phyloP scores from a whole-genome alignment of 1,284 basidiomycete genomes.

The Termitomyces sp. region DNA sequence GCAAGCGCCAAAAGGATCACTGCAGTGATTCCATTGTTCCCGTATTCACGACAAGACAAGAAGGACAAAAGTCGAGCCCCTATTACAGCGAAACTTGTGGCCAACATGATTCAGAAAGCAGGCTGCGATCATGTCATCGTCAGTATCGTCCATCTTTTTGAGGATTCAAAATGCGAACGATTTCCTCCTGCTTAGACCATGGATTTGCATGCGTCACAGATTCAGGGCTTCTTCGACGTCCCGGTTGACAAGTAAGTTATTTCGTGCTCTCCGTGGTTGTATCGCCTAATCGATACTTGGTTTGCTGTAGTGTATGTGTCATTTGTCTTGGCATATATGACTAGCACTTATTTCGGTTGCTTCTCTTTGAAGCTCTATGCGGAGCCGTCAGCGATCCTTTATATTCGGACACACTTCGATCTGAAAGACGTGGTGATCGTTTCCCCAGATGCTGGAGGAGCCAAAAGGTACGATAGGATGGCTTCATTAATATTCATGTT shows the following conservation, averaged over 20 bases:
- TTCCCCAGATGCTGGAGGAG: conserved; percentile 97
- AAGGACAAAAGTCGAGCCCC: conserved; percentile 99
- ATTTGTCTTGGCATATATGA: conserved; percentile 10
- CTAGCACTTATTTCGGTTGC: conserved; percentile 14
- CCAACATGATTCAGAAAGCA: conserved; percentile 97
- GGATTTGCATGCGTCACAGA: conserved; percentile 97
- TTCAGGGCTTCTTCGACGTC: conserved; percentile 99
- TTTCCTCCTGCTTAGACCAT: conserved; percentile 66
- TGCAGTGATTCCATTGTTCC: conserved; percentile 92
- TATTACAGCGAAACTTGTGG: conserved; percentile 97
- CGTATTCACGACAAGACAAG: conserved; percentile 96
- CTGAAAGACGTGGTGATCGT: conserved; percentile 91
- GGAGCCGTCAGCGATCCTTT: conserved; percentile 94
- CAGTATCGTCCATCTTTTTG: conserved; percentile 34
- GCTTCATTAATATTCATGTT: conserved; percentile 24
- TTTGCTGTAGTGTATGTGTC: conserved; percentile 20
- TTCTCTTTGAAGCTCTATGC: conserved; percentile 74
- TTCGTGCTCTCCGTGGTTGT: background rate
- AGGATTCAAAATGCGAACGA: conserved; percentile 1
- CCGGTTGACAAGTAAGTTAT: conserved; percentile 99
- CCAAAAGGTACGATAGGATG: conserved; percentile 71
- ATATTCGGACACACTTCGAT: conserved; percentile 91
- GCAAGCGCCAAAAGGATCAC: conserved; percentile 95
- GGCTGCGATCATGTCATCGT: conserved; percentile 99
- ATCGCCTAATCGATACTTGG: conserved; percentile 4